Evolutionary conservation across 2,329 filamentous ascomycete genomes (phyloP).

Genomic region (Phialocephala sp.): DNA sequence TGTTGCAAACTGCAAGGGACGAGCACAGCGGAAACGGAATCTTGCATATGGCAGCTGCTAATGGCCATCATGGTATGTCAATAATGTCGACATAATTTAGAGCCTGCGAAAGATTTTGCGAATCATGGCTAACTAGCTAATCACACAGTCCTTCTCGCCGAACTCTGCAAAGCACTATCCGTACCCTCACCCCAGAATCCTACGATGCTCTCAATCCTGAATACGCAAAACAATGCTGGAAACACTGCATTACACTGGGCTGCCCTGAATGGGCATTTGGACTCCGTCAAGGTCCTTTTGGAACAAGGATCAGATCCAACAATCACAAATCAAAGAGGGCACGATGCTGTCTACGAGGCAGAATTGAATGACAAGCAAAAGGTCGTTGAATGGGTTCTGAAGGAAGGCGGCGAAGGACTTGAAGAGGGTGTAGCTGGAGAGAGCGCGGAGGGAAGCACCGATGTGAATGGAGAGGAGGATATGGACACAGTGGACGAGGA

Average conservation of each 20-base stretch:
- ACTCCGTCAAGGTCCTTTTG: slow-evolving; percentile 78
- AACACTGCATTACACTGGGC: slow-evolving; percentile 97
- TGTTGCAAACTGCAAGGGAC: slow-evolving; percentile 75
- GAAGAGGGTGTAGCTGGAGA: slow-evolving; percentile 43
- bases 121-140: not conserved
- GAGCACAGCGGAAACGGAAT: slow-evolving; percentile 76
- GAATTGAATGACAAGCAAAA: slow-evolving; percentile 71
- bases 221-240: slow-evolving; percentile 77
- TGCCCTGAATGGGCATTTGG: slow-evolving; percentile 84
- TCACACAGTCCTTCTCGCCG: slow-evolving; percentile 49
- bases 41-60: slow-evolving; percentile 91
- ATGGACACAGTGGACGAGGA: slow-evolving; percentile 16
- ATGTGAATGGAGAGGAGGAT: slow-evolving; percentile 22
- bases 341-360: slow-evolving; percentile 78
- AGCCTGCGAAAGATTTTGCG: not conserved
- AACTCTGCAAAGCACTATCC: slow-evolving; percentile 51
- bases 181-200: slow-evolving; percentile 39
- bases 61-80: slow-evolving; percentile 77
- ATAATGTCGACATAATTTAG: not conserved
- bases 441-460: slow-evolving; percentile 27
- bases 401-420: slow-evolving; percentile 46
- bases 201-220: slow-evolving; percentile 57
- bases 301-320: slow-evolving; percentile 78
- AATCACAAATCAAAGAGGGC: slow-evolving; percentile 81
- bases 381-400: slow-evolving; percentile 61